These are phyloP conservation scores for Euptelea pleiosperma DNA, from an alignment of 164 flowering plant genomes.

Conservation along the genomic window DNA sequence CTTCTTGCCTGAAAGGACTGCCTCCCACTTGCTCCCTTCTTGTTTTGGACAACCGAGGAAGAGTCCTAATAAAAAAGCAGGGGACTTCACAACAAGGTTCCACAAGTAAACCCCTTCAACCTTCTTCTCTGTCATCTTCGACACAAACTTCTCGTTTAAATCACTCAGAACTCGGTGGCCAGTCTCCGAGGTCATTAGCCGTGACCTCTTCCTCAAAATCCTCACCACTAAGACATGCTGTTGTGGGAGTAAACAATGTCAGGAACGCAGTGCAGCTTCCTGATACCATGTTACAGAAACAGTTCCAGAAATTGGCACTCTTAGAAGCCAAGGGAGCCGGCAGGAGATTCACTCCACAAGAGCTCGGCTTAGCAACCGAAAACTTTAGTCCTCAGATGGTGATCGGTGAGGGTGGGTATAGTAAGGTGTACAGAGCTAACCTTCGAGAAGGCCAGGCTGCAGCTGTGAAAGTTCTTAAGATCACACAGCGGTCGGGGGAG, in stretches of 20 bases:
- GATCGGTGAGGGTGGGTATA: constrained; percentile 34
- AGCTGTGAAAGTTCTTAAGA: constrained; percentile 39
- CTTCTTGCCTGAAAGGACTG: constrained; percentile 29
- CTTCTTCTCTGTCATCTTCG: constrained; percentile 9
- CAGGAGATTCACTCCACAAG: constrained; percentile 28
- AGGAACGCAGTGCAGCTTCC: constrained; percentile 11
- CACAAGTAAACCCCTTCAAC: constrained; percentile 8
- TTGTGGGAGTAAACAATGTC: background rate
- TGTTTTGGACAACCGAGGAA: constrained; percentile 35
- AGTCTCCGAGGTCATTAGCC: constrained; percentile 21
- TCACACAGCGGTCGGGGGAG: constrained; percentile 14
- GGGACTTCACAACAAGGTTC: constrained; percentile 48
- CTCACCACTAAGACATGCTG: constrained; percentile 7
- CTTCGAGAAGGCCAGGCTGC: constrained; percentile 29
- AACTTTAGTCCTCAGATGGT: constrained; percentile 32
- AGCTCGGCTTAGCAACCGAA: constrained; percentile 29
- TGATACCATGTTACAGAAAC: constrained; percentile 7
- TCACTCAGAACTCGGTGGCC: constrained; percentile 5
- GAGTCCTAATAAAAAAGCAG: constrained; percentile 19
- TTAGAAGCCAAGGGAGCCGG: constrained; percentile 22
- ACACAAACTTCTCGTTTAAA: background rate
- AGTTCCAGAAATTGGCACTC: constrained; percentile 24
- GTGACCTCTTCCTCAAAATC: constrained; percentile 24
- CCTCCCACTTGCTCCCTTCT: constrained; percentile 46
- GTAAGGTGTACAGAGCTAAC: constrained; percentile 32